Conservation (phyloP, 1,284 basidiomycete species). For the Trichosporon ovoides region DNA sequence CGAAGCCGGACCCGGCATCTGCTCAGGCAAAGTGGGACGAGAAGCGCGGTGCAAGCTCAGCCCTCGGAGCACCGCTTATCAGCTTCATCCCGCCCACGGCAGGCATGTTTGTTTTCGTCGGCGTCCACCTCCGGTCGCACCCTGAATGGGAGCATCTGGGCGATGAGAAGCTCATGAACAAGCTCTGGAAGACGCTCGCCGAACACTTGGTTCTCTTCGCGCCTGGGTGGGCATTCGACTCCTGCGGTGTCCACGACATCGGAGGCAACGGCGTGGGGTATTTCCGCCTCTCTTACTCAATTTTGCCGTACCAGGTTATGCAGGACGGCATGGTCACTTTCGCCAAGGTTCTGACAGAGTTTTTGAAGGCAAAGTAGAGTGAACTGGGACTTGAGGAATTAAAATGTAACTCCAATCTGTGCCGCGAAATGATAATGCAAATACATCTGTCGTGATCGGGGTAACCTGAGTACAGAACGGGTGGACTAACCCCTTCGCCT, state of each 20-base stretch:
- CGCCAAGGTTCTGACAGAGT: constrained; percentile 40
- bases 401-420: not conserved
- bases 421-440: not conserved
- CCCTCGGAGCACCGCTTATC: constrained; percentile 49
- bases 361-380: constrained; percentile 21
- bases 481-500: constrained; percentile 49
- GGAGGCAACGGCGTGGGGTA: constrained; percentile 44
- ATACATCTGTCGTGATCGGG: not conserved
- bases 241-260: constrained; percentile 39
- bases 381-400: not conserved
- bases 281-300: constrained; percentile 47
- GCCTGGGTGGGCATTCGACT: constrained; percentile 44
- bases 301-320: constrained; percentile 43
- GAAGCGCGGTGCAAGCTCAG: constrained; percentile 46
- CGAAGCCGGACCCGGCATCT: constrained; percentile 10
- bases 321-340: constrained; percentile 36
- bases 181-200: constrained; percentile 43
- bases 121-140: constrained; percentile 60
- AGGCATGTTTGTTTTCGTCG: constrained; percentile 56
- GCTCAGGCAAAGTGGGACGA: constrained; percentile 41
- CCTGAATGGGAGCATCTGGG: constrained; percentile 51
- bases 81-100: constrained; percentile 64
- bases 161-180: constrained; percentile 35
- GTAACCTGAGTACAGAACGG: not conserved
- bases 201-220: constrained; percentile 46